A percentile compares a stretch with the other conserved stretches of the same genome.
These are phyloP conservation scores for Stromatinia cepivora DNA, from an alignment of 2,329 filamentous ascomycete species.

Conservation along the genomic window DNA sequence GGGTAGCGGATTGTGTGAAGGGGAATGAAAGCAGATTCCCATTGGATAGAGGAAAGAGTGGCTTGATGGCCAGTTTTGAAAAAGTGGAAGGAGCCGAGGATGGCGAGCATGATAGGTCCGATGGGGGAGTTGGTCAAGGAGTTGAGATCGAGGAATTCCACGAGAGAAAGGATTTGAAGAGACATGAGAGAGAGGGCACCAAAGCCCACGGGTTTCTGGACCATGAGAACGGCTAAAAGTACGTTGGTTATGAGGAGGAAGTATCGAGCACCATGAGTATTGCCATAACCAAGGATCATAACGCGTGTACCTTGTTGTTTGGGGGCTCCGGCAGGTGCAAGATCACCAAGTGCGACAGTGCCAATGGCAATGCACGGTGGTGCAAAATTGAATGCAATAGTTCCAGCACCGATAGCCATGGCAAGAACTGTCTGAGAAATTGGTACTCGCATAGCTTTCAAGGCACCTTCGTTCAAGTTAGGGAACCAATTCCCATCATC, in stretches of 20 bases:
- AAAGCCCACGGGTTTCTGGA: conserved; percentile 93
- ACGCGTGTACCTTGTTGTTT: conserved; percentile 55
- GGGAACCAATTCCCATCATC: conserved; percentile 82
- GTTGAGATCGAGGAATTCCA: conserved; percentile 63
- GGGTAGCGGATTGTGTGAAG: conserved; percentile 82
- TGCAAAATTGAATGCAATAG: conserved; percentile 80
- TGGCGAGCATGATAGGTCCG: conserved; percentile 77
- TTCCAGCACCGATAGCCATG: conserved; percentile 78
- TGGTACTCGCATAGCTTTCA: conserved; percentile 75
- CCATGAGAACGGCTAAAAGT: conserved; percentile 71
- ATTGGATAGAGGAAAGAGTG: conserved; percentile 82
- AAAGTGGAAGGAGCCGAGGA: conserved; percentile 92
- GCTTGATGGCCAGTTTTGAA: conserved; percentile 99
- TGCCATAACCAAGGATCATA: conserved; percentile 86
- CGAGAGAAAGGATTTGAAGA: conserved; percentile 84
- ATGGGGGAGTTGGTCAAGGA: conserved; percentile 66
- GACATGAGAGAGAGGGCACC: conserved; percentile 79
- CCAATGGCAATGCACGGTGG: conserved; percentile 80
- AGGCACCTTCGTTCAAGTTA: conserved; percentile 52
- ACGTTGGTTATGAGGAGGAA: conserved; percentile 80
- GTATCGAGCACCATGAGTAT: conserved; percentile 89
- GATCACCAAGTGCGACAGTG: conserved; percentile 41
- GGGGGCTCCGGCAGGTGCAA: conserved; percentile 29
- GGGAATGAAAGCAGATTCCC: conserved; percentile 93
- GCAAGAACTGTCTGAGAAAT: conserved; percentile 79